A percentile compares a stretch with the other conserved stretches of the same genome.
Evolutionary conservation across 108 stramenopile species (phyloP).

Genomic region (Skeletonema tropicum): DNA sequence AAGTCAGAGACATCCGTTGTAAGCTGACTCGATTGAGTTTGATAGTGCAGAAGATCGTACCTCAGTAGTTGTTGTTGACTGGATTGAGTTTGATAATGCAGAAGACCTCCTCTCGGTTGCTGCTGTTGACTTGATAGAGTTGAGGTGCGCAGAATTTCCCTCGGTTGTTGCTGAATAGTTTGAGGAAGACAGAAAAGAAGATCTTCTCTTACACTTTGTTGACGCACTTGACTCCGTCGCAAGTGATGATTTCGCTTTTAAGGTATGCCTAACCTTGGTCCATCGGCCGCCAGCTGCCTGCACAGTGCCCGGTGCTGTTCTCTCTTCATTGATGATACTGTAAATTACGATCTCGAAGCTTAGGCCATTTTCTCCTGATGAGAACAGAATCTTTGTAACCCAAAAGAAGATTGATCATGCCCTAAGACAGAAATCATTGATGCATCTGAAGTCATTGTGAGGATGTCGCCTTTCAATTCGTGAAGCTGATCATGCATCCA

Average conservation of each 20-base stretch:
- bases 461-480: slow-evolving; percentile 49
- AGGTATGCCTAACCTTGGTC: not conserved
- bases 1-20: not conserved
- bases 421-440: slow-evolving; percentile 2
- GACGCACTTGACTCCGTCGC: not conserved
- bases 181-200: not conserved
- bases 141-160: too few relatives aligned
- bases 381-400: slow-evolving; percentile 1
- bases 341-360: slow-evolving; percentile 5
- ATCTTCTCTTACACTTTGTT: not conserved
- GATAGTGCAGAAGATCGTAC: not conserved
- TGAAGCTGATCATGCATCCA: slow-evolving; percentile 45
- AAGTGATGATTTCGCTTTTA: not conserved
- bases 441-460: slow-evolving; percentile 20
- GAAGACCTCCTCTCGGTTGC: too few relatives aligned
- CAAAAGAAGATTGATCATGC: slow-evolving; percentile 6
- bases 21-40: not conserved
- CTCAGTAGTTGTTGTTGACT: not conserved
- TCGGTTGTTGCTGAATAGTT: not conserved
- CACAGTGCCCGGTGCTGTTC: not conserved
- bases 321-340: slow-evolving; percentile 1
- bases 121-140: too few relatives aligned
- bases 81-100: not conserved
- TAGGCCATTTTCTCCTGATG: not conserved
- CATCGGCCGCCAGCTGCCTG: not conserved